Evolutionary conservation across 2,329 filamentous ascomycete species (phyloP).

Genomic region (Talaromyces sp.): DNA sequence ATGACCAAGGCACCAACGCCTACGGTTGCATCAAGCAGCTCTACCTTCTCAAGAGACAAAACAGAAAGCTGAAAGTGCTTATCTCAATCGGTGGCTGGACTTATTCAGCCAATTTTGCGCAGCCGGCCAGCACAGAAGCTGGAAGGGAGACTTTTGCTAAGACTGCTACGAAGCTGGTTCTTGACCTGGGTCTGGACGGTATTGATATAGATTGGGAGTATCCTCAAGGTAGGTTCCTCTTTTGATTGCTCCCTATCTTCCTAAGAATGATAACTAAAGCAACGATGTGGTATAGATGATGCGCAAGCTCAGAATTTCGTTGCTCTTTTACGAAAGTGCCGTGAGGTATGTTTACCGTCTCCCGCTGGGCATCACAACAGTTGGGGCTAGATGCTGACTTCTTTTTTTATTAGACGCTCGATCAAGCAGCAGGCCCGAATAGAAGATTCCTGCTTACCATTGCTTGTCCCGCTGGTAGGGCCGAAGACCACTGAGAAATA

Average conservation of each 20-base stretch:
- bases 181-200: slow-evolving; percentile 70
- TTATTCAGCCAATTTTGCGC: slow-evolving; percentile 72
- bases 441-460: slow-evolving; percentile 49
- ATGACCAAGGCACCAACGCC: slow-evolving; percentile 67
- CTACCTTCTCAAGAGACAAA: slow-evolving; percentile 68
- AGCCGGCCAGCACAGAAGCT: slow-evolving; percentile 60
- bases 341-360: slow-evolving; percentile 31
- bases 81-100: slow-evolving; percentile 82
- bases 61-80: slow-evolving; percentile 73
- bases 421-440: slow-evolving; percentile 37
- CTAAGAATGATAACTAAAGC: slow-evolving; percentile 4
- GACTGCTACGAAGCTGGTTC: slow-evolving; percentile 69
- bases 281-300: slow-evolving; percentile 30
- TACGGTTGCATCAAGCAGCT: slow-evolving; percentile 78
- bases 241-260: background rate
- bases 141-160: slow-evolving; percentile 65
- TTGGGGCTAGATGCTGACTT: background rate
- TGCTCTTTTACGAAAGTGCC: slow-evolving; percentile 40
- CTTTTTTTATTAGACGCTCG: slow-evolving; percentile 28
- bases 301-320: slow-evolving; percentile 43
- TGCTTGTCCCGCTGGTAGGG: slow-evolving; percentile 46
- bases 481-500: background rate
- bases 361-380: slow-evolving; percentile 14
- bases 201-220: slow-evolving; percentile 17
- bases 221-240: slow-evolving; percentile 7